Base-by-base conservation (phyloP, 106 monocot species). In the Allium fistulosum region DNA sequence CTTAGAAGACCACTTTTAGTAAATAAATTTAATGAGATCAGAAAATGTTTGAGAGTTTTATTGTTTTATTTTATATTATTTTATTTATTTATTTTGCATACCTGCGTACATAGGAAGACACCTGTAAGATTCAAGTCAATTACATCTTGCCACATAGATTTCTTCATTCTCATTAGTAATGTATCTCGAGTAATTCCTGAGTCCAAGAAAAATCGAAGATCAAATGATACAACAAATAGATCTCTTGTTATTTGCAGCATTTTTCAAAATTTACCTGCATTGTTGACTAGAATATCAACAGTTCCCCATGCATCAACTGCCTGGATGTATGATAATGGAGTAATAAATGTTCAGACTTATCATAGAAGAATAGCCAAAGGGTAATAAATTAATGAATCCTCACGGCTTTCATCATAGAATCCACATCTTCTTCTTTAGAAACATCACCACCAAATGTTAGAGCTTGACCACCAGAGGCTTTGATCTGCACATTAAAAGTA, bases 61-160 rank as follows among this genome's bases (percentile, higher is more conserved):
- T 3, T 1, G 1, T 28, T 28, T 28, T 37, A 37, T 37, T 37
- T 37, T 37, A 37, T 37, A 37, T 37, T 37, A 37, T 37, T 1
- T 5, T 37, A 37, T 37, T 37, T 37, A 5, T 37, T 37, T 37
- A 37, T 13, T 46, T 14, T 9, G 28, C 17, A 26, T 46, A 93
- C 88, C 88, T 93, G 93, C 61, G 88, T 93, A 62, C 93, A 93
- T 61, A 93, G 88, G 77, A 86, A 93, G 56, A 86, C 88, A 62
- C 88, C 93, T 12, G 93, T 93, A 53, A 93, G 80, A 83, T 93
- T 93, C 48, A 86, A 67, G 53, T 93, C 88, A 58, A 93, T 88
- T 49, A 93, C 93, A 26, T 93, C 93, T 67, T 93, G 93, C 93
- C 93, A 93, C 26, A 86, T 85, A 71, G 80, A 77, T 81, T 81